Base-by-base conservation (phyloP, 2,329 filamentous ascomycete species). In the Pleoardoris graminearum region DNA sequence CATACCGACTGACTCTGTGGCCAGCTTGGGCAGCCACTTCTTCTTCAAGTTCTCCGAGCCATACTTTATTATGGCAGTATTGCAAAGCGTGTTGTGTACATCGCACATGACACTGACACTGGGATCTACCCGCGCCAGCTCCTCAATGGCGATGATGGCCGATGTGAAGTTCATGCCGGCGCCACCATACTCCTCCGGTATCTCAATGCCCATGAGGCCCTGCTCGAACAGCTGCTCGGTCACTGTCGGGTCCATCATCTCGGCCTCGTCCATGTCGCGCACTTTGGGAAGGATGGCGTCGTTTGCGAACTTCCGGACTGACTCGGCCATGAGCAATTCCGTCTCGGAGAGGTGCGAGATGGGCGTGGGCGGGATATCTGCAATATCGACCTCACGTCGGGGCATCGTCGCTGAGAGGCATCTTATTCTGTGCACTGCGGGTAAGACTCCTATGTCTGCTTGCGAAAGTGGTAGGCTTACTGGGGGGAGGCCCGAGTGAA, bases 151-250 rank as follows among this genome's bases (percentile, higher is more conserved):
- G 38, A 99, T 87, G 70, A 99, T 96, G 55, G 92, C 93, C 1
- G 92, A 80, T 0, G 94, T 97, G 77, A 99, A 99, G 83, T 97
- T 97, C 94, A 99, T 97, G 63, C 92, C 94, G 0, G 93, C 90
- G 55, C 94, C 94, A 55, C 94, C 94, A 71, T 88, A 99, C 75
- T 97, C 92, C 76, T 99, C 94, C 14, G 94, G 93, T 52, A 99
- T 96, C 79, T 99, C 94, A 59, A 99, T 84, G 57, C 91, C 89
- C 94, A 99, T 99, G 44, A 99, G 80, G 0, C 94, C 94, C 73
- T 97, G 92, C 79, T 99, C 94, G 68, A 99, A 99, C 47, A 96
- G 83, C 76, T 94, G 89, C 79, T 96, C 91, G 5, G 99, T 88
- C 7, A 99, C 76, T 1, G 82, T 73, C 0, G 90, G 86, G 73